Evolutionary conservation across 2,329 filamentous ascomycete genomes (phyloP).

Genomic region (Xylaria sp.): DNA sequence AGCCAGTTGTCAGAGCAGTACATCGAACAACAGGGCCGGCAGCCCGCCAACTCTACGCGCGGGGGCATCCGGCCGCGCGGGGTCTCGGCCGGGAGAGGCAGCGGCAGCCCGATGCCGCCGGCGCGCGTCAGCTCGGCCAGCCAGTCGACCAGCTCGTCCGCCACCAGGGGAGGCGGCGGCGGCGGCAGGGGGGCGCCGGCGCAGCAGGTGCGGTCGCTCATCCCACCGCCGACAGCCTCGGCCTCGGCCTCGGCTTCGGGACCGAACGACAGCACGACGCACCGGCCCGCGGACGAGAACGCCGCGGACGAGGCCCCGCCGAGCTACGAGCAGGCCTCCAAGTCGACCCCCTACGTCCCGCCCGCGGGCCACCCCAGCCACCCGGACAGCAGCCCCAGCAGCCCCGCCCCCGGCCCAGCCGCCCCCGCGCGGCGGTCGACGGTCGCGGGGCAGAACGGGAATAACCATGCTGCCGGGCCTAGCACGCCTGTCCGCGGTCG

Average conservation of each 20-base stretch:
- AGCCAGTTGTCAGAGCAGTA: conserved; percentile 69
- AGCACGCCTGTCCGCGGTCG: conserved; percentile 44
- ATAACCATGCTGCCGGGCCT: conserved; percentile 19
- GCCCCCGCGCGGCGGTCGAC: conserved; percentile 24
- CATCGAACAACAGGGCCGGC: conserved; percentile 65
- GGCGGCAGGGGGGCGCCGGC: conserved; percentile 33
- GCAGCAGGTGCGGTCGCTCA: conserved; percentile 50
- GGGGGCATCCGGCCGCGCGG: conserved; percentile 28
- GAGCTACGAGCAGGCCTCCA: conserved; percentile 60
- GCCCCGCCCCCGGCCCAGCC: conserved; percentile 25
- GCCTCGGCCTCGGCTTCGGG: no score
- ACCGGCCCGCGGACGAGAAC: conserved; percentile 42
- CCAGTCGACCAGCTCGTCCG: conserved; percentile 24
- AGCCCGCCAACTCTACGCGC: conserved; percentile 23
- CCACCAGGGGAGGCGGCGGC: no score
- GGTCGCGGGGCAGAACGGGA: conserved; percentile 12
- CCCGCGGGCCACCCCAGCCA: conserved; percentile 55
- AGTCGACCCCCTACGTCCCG: conserved; percentile 54
- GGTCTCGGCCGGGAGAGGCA: conserved; percentile 24
- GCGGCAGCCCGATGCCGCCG: conserved; percentile 28
- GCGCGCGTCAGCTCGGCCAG: conserved; percentile 31
- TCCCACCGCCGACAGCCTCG: conserved; percentile 47
- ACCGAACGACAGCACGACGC: no score
- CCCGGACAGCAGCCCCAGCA: conserved; percentile 43
- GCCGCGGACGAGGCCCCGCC: conserved; percentile 59